Base-by-base conservation (phyloP, 495 filamentous ascomycete species). In the Chaetomium tenue region DNA sequence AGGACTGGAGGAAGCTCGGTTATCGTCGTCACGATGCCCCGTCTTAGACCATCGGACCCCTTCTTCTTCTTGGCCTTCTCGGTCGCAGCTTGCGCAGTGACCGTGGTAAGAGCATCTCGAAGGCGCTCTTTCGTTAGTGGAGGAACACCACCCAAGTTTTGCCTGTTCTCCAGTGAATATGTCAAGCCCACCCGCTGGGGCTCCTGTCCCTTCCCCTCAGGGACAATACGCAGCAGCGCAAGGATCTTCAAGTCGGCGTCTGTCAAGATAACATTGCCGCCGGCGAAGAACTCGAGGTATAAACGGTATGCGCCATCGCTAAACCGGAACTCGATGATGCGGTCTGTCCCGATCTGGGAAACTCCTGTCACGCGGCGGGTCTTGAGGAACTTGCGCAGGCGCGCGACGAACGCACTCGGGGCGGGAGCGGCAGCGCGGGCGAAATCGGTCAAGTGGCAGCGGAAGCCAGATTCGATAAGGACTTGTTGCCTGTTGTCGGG, bases 251-350 rank as follows among this genome's bases (percentile, higher is more conserved):
- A 78, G 16, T 93, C 88, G 46, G 82, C 80, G 71, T 97, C 91
- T 3, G 92, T 95, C 57, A 98, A 80, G 58, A 98, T 89, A 61
- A 98, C 88, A 74, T 98, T 98, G 40, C 94, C 94, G 64, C 80
- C 72, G 5, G 94, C 93, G 76, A 94, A 98, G 77, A 98, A 98
- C 76, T 98, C 94, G 46, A 98, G 78, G 72, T 91, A 96, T 42
- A 98, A 78, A 44, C 88, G 83, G 71, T 93, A 97, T 66, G 84
- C 82, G 22, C 94, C 93, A 79, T 97, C 92, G 70, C 90, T 93
- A 75, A 98, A 97, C 72, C 88, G 84, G 60, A 98, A 84, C 71
- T 97, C 92, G 60, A 98, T 89, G 61, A 98, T 88, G 22, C 94
- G 87, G 74, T 98, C 94, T 0, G 92, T 97, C 42, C 93, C 94